Base-by-base conservation (phyloP, 2,329 filamentous ascomycete genomes). In the Coniosporium tulheliwenetii region DNA sequence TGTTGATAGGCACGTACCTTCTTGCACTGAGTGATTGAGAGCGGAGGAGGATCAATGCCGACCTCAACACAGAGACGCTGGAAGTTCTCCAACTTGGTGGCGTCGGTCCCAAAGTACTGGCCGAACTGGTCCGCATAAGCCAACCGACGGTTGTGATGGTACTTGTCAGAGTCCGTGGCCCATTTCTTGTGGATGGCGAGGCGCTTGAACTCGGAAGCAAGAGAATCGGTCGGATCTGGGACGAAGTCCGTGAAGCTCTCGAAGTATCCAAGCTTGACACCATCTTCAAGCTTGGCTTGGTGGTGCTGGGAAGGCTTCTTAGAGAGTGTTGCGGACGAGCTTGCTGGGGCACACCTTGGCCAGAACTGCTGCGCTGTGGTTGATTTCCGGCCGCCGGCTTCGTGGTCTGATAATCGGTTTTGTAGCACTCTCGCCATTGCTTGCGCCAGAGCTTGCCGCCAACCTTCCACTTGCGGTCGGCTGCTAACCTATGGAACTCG, bases 21-120 rank as follows among this genome's bases (percentile, higher is more conserved):
- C 41, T 42, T 46, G 39, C 46, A 48, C 33, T 45, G 3, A 2
- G 34, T 42, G 14, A 48, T 32, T n/a, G 38, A 38, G 10, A n/a
- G 7, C 4, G 31, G 33, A 16, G 30, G 14, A 26, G 40, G 39
- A 13, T 33, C 29, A 12, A 48, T 30, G 3, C 19, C 39, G 9
- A 48, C 35, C 19, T 48, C 46, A 9, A 9, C 10, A 26, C 46
- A 46, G 2, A 48, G 39, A 5, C 29, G 12, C 44, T 48, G 29
- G 30, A 41, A 44, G 9, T 36, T 37, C 5, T 39, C 44, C n/a
- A 46, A 38, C 41, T 43, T 37, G 36, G 12, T 37, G 15, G 36
- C 36, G 3, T 37, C 36, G 15, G 13, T 19, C 10, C 36, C 36
- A 29, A 13, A 37, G 36, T 37, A 15, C 14, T 19, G 36, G 10